A percentile compares a stretch with the other conserved stretches of the same genome.
phyloP scores from a whole-genome alignment of 2,329 filamentous ascomycete genomes.

The Aureobasidium subglaciale region DNA sequence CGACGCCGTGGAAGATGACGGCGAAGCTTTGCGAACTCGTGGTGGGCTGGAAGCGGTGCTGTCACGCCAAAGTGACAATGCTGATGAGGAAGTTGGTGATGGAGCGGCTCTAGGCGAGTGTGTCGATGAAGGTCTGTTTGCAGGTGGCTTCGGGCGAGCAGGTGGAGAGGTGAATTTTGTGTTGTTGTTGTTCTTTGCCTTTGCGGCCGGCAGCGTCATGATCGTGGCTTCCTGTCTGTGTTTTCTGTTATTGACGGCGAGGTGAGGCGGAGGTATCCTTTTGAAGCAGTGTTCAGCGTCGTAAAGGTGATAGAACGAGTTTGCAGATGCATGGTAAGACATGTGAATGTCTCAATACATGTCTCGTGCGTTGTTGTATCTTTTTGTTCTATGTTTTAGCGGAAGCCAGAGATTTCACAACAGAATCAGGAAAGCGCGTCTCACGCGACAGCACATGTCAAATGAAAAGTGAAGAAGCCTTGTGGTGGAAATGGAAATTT shows the following conservation, averaged over 20 bases:
- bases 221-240: too few species aligned
- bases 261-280: neutral
- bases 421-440: neutral
- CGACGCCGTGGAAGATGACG: neutral
- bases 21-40: neutral
- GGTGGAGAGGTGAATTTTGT: neutral
- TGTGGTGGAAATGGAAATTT: neutral
- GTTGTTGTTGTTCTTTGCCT: neutral
- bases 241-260: too few species aligned
- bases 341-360: neutral
- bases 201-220: neutral
- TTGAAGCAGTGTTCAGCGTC: neutral
- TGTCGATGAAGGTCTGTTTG: neutral
- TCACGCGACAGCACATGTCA: neutral
- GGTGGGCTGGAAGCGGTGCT: neutral
- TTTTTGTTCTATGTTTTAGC: neutral
- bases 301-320: neutral
- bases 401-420: neutral
- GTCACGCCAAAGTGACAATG: too few species aligned
- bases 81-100: neutral
- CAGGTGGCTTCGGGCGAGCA: neutral
- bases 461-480: neutral
- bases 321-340: neutral
- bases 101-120: neutral
- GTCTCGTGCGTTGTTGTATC: neutral